Conservation (phyloP, 441 rosid genomes). For the Codiaeum variegatum region DNA sequence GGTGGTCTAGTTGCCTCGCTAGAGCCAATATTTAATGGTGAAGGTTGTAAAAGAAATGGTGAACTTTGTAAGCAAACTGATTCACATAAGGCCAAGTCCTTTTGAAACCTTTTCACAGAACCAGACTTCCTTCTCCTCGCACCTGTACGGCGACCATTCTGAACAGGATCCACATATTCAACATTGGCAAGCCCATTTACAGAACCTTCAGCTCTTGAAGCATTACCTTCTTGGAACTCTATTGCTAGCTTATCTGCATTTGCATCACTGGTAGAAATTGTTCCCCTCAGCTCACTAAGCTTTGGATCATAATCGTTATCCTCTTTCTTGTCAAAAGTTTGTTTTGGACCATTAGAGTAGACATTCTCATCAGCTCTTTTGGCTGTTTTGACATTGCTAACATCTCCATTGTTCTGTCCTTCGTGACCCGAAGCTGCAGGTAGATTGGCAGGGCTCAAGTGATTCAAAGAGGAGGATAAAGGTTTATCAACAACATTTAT, state of each 20-base stretch:
- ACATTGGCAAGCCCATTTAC: constrained; percentile 44
- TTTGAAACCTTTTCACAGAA: constrained; percentile 85
- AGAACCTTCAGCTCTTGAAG: constrained; percentile 40
- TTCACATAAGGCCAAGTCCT: constrained; percentile 42
- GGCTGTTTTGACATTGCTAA: constrained; percentile 25
- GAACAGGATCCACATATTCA: constrained; percentile 43
- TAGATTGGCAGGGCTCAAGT: constrained; percentile 32
- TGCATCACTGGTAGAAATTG: constrained; percentile 36
- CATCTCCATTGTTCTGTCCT: constrained; percentile 37
- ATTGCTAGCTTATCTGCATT: constrained; percentile 41
- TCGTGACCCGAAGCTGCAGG: constrained; percentile 29
- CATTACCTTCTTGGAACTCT: constrained; percentile 42
- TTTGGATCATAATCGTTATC: constrained; percentile 83
- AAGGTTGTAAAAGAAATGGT: constrained; percentile 26
- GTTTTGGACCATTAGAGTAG: constrained; percentile 33
- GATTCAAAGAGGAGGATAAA: constrained; percentile 34
- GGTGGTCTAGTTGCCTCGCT: constrained; percentile 34
- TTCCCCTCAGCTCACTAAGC: constrained; percentile 78
- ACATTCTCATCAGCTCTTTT: constrained; percentile 45
- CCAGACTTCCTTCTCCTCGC: constrained; percentile 86
- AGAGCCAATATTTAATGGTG: constrained; percentile 39
- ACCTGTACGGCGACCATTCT: constrained; percentile 58
- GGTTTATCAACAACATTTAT: constrained; percentile 38
- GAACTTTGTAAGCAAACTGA: constrained; percentile 30
- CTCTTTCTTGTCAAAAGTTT: constrained; percentile 34